Percentiles rank a stretch among this genome's conserved stretches.
These are phyloP conservation scores for Flagelloscypha sp. DNA, from an alignment of 768 basidiomycete species.

Conservation along the genomic window DNA sequence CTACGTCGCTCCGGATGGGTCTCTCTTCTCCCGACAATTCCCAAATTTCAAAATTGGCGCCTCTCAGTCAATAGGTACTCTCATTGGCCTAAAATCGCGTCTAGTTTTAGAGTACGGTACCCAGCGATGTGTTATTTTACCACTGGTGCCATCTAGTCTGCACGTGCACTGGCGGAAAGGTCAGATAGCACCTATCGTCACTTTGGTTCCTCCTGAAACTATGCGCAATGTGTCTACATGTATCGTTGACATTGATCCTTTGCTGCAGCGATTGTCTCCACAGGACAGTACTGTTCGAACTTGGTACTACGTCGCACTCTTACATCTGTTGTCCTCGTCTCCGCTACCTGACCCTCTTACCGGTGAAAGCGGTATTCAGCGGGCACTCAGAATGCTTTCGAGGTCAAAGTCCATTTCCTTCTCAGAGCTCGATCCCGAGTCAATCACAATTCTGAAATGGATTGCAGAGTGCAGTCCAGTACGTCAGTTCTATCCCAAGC, in stretches of 20 bases:
- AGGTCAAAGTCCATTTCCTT: constrained; percentile 12
- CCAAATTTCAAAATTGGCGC: constrained; percentile 33
- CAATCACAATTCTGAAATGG: neutral
- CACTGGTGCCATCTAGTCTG: constrained; percentile 16
- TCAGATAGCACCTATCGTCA: too few relatives aligned
- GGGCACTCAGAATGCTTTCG: constrained; percentile 11
- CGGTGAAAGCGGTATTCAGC: constrained; percentile 12
- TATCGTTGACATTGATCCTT: constrained; percentile 24
- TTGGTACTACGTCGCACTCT: constrained; percentile 27
- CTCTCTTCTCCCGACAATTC: constrained; percentile 32
- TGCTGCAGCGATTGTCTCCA: constrained; percentile 25
- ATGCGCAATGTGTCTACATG: too few relatives aligned
- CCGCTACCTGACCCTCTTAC: constrained; percentile 18
- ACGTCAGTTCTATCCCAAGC: constrained; percentile 2
- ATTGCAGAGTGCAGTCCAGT: neutral
- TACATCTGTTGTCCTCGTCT: constrained; percentile 15
- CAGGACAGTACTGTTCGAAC: constrained; percentile 16
- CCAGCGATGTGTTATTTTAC: constrained; percentile 29
- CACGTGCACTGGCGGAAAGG: too few relatives aligned
- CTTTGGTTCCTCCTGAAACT: too few relatives aligned
- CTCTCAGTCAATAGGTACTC: constrained; percentile 32
- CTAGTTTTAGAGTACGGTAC: constrained; percentile 26
- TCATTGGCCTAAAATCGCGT: constrained; percentile 35
- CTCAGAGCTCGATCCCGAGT: constrained; percentile 4
- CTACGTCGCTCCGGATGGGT: constrained; percentile 22